phyloP scores from a whole-genome alignment of 139 green algal species.

The Eudorina sp. region DNA sequence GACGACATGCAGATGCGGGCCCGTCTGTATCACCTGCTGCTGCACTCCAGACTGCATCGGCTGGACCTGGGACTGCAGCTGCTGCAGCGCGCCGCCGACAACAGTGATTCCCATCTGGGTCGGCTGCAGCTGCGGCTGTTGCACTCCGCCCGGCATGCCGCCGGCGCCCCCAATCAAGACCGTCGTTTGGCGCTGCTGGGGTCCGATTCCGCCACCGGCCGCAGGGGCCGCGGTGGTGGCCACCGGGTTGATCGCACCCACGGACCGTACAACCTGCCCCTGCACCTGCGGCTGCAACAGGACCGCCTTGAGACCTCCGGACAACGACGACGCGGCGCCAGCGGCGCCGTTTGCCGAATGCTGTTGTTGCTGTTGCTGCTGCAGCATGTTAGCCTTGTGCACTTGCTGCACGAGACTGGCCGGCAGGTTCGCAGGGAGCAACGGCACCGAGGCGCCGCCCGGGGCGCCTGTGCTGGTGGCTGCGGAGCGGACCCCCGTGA shows the following conservation, averaged over 20 bases:
- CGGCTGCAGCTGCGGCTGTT: background rate
- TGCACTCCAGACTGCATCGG: background rate
- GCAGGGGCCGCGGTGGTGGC: background rate
- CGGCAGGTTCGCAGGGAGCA: conserved; percentile 21
- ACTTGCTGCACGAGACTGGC: conserved; percentile 34
- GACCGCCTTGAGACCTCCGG: background rate
- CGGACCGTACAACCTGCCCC: background rate
- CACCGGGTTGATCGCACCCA: background rate
- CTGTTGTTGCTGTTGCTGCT: conserved; percentile 23
- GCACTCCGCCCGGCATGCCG: background rate
- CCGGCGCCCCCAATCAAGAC: background rate
- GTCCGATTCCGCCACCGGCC: background rate
- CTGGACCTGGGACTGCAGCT: background rate
- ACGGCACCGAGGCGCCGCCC: background rate
- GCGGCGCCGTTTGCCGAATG: background rate
- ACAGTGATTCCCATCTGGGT: background rate
- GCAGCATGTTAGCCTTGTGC: conserved; percentile 38
- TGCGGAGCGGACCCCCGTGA: conserved; percentile 40
- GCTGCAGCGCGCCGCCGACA: background rate
- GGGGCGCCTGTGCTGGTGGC: background rate
- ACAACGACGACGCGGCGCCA: background rate
- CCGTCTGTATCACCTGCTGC: background rate
- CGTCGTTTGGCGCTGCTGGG: conserved; percentile 30
- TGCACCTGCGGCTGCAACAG: background rate
- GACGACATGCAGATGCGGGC: background rate